A percentile compares a stretch with the other conserved stretches of the same genome.
Conservation (phyloP, 257 asterid species). For the Datura wrightii region DNA sequence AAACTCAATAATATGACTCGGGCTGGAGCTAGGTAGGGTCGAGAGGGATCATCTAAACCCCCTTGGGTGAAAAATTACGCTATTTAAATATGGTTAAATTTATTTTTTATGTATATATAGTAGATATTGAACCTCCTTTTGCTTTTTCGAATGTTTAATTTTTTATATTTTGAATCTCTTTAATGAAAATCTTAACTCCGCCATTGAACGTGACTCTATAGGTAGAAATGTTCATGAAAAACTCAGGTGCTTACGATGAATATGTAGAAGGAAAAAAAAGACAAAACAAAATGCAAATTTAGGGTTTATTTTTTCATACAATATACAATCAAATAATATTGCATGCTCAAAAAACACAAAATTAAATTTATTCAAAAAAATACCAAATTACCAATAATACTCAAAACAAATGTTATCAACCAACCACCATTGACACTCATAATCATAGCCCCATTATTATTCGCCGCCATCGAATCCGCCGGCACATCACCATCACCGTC, state of each 20-base stretch:
- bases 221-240: neutral
- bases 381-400: neutral
- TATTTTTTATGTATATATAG: no score
- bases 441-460: conserved; percentile 31
- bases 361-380: neutral
- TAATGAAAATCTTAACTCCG: no score
- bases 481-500: conserved; percentile 46
- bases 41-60: no score
- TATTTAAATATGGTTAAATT: no score
- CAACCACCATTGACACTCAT: conserved; percentile 14
- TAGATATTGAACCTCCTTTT: no score
- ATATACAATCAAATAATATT: conserved; percentile 10
- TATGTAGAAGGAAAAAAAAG: no score
- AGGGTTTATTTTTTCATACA: neutral
- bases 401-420: neutral
- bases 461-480: conserved; percentile 41
- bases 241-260: neutral
- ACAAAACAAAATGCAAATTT: neutral
- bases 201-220: no score
- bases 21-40: no score
- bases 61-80: no score
- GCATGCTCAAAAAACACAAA: neutral
- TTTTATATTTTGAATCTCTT: no score
- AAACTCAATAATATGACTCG: neutral
- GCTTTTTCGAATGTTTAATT: no score